Base-by-base conservation (phyloP, 2,329 filamentous ascomycete genomes). In the Tolypocladium ophioglossoides region DNA sequence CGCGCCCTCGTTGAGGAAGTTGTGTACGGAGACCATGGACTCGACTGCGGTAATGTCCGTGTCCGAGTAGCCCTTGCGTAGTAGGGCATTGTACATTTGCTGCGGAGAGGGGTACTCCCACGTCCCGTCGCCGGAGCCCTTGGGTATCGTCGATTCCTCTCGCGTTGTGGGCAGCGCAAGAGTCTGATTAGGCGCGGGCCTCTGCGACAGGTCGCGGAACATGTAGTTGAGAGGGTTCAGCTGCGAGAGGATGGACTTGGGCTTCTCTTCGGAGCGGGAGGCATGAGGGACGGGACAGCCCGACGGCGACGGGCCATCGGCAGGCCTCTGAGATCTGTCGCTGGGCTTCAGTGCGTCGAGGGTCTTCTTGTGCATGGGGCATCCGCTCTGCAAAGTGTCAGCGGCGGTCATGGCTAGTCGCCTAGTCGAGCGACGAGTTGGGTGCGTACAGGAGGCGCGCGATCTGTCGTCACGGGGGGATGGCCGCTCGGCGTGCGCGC, bases 21-120 rank as follows among this genome's bases (percentile, higher is more conserved):
- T 99, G 77, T 99, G 94, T 12, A 97, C 90, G 0, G 90, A 87
- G 7, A 99, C 94, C 94, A 99, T 99, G 65, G 86, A 85, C 72
- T 96, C 91, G 16, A 99, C 91, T 4, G 91, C 91, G 22, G 92
- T 94, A 53, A 90, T 82, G 54, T 95, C 91, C 0, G 94, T 97
- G 68, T 97, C 91, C 0, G 87, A 91, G 72, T 96, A 94, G 55
- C 94, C 94, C 72, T 99, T 99, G 59, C 94, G 86, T 57, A 97
- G 75, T 73, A 99, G 86, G 9, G 94, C 94, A 66, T 99, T 97
- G 78, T 97, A 99, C 94, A 99, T 99, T 72, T 99, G 94, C 74
- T 99, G 94, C 0, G 94, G 92, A 0, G 91, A 96, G 0, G 94
- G 94, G 68, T 99, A 99, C 71, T 97, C 94, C 94, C 94, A 99